Evolutionary conservation across 441 rosid genomes (phyloP).

Genomic region (Pelargonium myrrhifolium): DNA sequence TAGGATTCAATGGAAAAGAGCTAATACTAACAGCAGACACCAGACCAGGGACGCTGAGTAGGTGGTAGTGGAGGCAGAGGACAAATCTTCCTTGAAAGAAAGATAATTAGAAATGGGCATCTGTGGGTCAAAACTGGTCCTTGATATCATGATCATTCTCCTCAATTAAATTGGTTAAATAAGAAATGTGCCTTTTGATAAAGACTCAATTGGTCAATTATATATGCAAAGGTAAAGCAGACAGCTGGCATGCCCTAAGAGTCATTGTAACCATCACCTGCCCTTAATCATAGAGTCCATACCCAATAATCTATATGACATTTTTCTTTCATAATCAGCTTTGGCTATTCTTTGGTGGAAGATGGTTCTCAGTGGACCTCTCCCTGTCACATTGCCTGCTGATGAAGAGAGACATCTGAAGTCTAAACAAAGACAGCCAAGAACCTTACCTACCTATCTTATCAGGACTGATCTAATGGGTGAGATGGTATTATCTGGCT

Average conservation of each 20-base stretch:
- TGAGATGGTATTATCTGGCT: not conserved
- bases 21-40: not conserved
- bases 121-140: conserved; percentile 23
- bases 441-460: conserved; percentile 12
- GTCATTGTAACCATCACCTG: conserved; percentile 23
- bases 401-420: conserved; percentile 2
- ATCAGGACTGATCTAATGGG: conserved; percentile 7
- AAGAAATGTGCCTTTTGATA: conserved; percentile 14
- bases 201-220: conserved; percentile 11
- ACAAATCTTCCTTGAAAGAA: conserved; percentile 24
- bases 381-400: conserved; percentile 7
- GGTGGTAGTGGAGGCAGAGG: conserved; percentile 16
- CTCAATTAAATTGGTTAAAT: conserved; percentile 15
- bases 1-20: not conserved
- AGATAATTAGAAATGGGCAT: conserved; percentile 15
- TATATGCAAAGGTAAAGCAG: conserved; percentile 10
- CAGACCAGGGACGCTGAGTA: conserved; percentile 9
- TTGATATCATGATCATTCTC: conserved; percentile 14
- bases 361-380: conserved; percentile 6
- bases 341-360: conserved; percentile 6
- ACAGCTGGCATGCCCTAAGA: conserved; percentile 24
- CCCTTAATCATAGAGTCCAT: conserved; percentile 19
- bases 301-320: not conserved
- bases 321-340: conserved; percentile 8
- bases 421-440: conserved; percentile 6